phyloP scores from a whole-genome alignment of 2,329 filamentous ascomycete species.

The Sporothrix variecibatus region DNA sequence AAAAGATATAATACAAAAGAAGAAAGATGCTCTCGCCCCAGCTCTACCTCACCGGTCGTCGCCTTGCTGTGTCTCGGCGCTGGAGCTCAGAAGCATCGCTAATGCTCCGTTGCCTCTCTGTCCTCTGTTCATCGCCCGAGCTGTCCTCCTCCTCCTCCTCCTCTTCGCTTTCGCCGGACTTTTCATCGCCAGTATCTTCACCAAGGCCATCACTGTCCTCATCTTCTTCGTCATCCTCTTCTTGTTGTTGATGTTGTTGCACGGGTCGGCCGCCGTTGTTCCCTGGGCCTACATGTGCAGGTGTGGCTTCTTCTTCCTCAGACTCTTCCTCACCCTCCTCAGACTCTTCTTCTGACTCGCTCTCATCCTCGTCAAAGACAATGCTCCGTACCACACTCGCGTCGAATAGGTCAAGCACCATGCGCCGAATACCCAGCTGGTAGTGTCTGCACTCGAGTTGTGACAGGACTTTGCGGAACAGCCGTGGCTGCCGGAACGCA shows the following conservation, averaged over 20 bases:
- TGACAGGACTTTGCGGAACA: conserved; percentile 84
- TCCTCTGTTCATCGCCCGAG: conserved; percentile 55
- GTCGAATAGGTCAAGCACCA: conserved; percentile 93
- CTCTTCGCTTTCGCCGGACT: background rate
- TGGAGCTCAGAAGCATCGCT: conserved; percentile 44
- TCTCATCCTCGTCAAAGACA: conserved; percentile 78
- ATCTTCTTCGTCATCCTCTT: conserved; percentile 10
- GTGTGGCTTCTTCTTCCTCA: conserved; percentile 33
- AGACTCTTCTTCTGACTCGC: conserved; percentile 35
- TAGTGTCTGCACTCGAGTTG: conserved; percentile 90
- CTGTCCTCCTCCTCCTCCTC: conserved; percentile 48
- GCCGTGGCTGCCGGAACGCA: conserved; percentile 71
- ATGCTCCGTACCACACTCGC: conserved; percentile 82
- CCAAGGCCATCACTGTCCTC: conserved; percentile 19
- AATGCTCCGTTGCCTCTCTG: conserved; percentile 58
- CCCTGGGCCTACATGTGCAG: conserved; percentile 28
- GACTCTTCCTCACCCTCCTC: conserved; percentile 38
- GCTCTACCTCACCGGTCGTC: conserved; percentile 3
- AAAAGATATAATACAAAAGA: background rate
- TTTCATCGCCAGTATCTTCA: conserved; percentile 33
- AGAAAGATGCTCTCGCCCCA: background rate
- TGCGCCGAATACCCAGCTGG: conserved; percentile 79
- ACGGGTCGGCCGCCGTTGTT: conserved; percentile 23
- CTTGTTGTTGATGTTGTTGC: background rate
- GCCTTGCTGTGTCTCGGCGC: conserved; percentile 26